Evolutionary conservation across 1,284 basidiomycete genomes (phyloP).

Genomic region (Chalciporus sp.): DNA sequence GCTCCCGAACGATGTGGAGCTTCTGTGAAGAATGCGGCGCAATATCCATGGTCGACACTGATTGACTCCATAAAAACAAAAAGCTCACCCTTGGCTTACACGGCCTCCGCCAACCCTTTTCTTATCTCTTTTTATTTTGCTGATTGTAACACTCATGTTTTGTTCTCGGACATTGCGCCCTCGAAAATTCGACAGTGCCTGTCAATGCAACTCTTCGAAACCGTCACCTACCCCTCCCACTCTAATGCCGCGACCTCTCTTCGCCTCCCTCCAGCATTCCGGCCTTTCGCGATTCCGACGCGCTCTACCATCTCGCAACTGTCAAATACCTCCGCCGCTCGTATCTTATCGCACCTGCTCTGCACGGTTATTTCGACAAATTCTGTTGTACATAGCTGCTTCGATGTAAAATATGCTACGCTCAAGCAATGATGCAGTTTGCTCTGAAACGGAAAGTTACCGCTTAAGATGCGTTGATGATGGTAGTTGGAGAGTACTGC

Average conservation of each 20-base stretch:
- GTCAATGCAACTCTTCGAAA: slow-evolving; percentile 18
- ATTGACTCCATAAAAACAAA: slow-evolving; percentile 40
- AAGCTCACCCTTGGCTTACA: not conserved
- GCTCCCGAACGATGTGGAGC: slow-evolving; percentile 79
- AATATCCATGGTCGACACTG: slow-evolving; percentile 81
- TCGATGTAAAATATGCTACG: slow-evolving; percentile 29
- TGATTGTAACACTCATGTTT: slow-evolving; percentile 32
- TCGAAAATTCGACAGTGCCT: slow-evolving; percentile 30
- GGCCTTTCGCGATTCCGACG: slow-evolving; percentile 24
- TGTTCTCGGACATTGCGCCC: slow-evolving; percentile 22
- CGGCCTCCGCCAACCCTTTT: slow-evolving; percentile 24
- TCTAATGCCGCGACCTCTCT: slow-evolving; percentile 18
- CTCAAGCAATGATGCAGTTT: slow-evolving; percentile 14
- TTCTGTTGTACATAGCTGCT: slow-evolving; percentile 35
- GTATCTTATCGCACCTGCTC: slow-evolving; percentile 23
- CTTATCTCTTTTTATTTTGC: slow-evolving; percentile 38
- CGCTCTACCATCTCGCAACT: slow-evolving; percentile 14
- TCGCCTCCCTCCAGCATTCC: slow-evolving; percentile 9
- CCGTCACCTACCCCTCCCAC: slow-evolving; percentile 2
- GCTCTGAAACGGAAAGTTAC: too few species aligned
- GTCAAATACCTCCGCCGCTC: slow-evolving; percentile 10
- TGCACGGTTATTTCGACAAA: slow-evolving; percentile 26
- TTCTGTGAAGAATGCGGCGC: slow-evolving; percentile 85
- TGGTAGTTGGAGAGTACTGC: too few species aligned
- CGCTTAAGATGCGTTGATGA: too few species aligned